Conservation (phyloP, 78 protist species). For the Dictyostelium discoideum region dicty_2.7 NC_007089.4:2758501-2759000, state of each 20-base stretch:
- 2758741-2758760: not conserved
- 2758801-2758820: not conserved
- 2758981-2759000: slow-evolving; percentile 2
- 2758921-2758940: slow-evolving; percentile 24
- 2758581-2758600: not conserved
- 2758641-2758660: slow-evolving; percentile 79
- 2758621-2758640: not conserved
- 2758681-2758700: not conserved
- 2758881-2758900: slow-evolving; percentile 68
- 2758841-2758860: slow-evolving; percentile 43
- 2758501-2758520: not conserved
- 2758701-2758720: slow-evolving; percentile 1
- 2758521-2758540: not conserved
- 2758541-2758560: not conserved
- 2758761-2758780: not conserved
- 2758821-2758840: slow-evolving; percentile 63
- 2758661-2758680: not conserved
- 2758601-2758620: not conserved
- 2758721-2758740: not conserved
- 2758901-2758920: slow-evolving; percentile 51
- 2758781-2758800: not conserved
- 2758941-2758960: slow-evolving; percentile 29
- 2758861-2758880: slow-evolving; percentile 50
- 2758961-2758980: slow-evolving; percentile 35
- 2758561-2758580: not conserved